Evolutionary conservation across 2,329 filamentous ascomycete species (phyloP).

Genomic region (Canariomyces notabilis): DNA sequence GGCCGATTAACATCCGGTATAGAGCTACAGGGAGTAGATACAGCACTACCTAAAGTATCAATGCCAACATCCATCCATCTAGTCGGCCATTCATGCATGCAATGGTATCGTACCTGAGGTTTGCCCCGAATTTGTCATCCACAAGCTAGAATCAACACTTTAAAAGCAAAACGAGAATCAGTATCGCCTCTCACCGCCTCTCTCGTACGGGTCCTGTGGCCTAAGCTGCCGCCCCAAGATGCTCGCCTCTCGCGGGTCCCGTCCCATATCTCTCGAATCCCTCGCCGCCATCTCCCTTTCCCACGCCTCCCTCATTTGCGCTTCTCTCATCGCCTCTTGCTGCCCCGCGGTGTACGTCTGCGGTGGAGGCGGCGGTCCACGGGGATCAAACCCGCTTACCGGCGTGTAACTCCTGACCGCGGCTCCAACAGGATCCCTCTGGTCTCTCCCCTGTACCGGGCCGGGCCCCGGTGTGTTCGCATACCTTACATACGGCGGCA

Average conservation of each 20-base stretch:
- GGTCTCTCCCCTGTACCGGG: too few relatives aligned
- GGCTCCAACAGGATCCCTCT: constrained; percentile 12
- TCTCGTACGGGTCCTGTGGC: background rate
- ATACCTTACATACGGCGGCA: constrained; percentile 23
- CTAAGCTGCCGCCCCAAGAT: background rate
- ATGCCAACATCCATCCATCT: background rate
- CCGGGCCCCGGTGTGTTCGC: constrained; percentile 20
- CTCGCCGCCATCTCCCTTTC: constrained; percentile 4
- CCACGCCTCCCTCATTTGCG: constrained; percentile 12
- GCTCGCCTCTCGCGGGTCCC: too few relatives aligned
- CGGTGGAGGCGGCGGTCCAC: background rate
- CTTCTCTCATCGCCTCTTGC: constrained; percentile 1
- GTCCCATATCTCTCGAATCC: too few relatives aligned
- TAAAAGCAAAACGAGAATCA: background rate
- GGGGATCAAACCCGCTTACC: constrained; percentile 26
- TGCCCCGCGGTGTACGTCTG: constrained; percentile 8
- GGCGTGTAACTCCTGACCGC: constrained; percentile 28
- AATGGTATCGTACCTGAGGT: too few relatives aligned
- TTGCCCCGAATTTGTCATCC: too few relatives aligned
- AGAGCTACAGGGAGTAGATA: too few relatives aligned
- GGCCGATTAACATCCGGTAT: too few relatives aligned
- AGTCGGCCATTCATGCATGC: background rate
- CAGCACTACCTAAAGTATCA: too few relatives aligned
- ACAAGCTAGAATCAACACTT: background rate
- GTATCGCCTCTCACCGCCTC: background rate